Conservation (phyloP, 805 yeast species). For the Ogataea siamensis region DNA sequence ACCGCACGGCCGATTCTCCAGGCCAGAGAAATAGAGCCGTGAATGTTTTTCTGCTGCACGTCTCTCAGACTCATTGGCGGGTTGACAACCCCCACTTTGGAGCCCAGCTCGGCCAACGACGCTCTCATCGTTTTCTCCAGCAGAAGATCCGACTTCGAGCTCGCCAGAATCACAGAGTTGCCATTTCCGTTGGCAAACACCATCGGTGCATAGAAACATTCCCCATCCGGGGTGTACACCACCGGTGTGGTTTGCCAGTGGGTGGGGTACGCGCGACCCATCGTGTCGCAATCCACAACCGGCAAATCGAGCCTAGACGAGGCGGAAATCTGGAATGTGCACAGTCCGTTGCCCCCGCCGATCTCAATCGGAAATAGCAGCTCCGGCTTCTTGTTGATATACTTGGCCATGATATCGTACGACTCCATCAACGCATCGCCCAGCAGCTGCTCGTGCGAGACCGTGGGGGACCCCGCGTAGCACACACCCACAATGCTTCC, state of each 20-base stretch:
- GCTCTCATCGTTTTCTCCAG: conserved; percentile 42
- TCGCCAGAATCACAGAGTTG: conserved; percentile 35
- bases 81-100: conserved; percentile 37
- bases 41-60: conserved; percentile 22
- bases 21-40: conserved; percentile 37
- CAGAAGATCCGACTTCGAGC: conserved; percentile 32
- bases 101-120: conserved; percentile 42
- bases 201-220: conserved; percentile 22
- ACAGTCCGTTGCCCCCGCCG: conserved; percentile 45
- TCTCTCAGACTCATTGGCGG: conserved; percentile 24
- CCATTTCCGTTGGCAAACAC: conserved; percentile 41
- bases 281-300: conserved; percentile 42
- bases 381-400: conserved; percentile 31
- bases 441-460: conserved; percentile 41
- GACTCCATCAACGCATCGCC: conserved; percentile 39
- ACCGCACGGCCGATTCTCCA: conserved; percentile 51
- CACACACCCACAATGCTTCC: conserved; percentile 36
- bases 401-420: conserved; percentile 30
- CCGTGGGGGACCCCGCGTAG: conserved; percentile 48
- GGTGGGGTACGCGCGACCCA: conserved; percentile 51
- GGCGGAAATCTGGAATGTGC: conserved; percentile 27
- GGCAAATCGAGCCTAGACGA: conserved; percentile 24
- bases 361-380: conserved; percentile 40
- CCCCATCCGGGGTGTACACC: conserved; percentile 26
- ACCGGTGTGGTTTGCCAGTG: conserved; percentile 40